phyloP scores from a whole-genome alignment of 257 asterid species.

The Solanum etuberosum region DNA sequence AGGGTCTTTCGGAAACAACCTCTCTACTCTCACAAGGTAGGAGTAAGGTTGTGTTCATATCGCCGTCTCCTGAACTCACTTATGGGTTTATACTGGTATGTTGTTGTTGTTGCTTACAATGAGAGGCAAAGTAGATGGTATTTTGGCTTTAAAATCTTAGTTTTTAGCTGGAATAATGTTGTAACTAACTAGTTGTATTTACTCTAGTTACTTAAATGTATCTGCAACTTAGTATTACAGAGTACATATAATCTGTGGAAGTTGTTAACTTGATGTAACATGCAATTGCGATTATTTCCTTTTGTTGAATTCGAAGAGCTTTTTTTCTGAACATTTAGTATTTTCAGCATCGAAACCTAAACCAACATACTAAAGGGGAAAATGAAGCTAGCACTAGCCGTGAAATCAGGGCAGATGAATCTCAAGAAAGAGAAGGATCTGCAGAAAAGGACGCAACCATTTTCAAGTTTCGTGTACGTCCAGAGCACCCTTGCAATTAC shows the following conservation, averaged over 20 bases:
- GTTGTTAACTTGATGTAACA: neutral
- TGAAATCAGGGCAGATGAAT: constrained; percentile 15
- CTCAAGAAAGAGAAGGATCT: constrained; percentile 4
- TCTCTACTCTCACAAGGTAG: neutral
- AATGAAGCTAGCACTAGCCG: constrained; percentile 9
- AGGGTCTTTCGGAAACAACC: neutral
- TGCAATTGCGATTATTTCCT: neutral
- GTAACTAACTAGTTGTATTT: neutral
- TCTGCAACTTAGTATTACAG: neutral
- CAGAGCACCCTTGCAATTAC: constrained; percentile 55
- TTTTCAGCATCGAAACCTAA: neutral
- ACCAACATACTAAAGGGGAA: neutral
- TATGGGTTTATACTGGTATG: neutral
- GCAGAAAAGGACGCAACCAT: constrained; percentile 12
- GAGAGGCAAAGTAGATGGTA: neutral
- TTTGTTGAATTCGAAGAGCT: neutral
- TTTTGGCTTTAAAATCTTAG: neutral
- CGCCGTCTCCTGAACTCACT: neutral
- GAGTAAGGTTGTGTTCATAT: neutral
- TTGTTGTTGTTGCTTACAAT: neutral
- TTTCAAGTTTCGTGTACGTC: constrained; percentile 5
- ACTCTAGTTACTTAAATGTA: neutral
- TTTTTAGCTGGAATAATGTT: neutral
- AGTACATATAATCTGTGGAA: neutral
- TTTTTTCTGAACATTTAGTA: neutral